phyloP scores from a whole-genome alignment of 768 basidiomycete species.

The Suillus sp. region DNA sequence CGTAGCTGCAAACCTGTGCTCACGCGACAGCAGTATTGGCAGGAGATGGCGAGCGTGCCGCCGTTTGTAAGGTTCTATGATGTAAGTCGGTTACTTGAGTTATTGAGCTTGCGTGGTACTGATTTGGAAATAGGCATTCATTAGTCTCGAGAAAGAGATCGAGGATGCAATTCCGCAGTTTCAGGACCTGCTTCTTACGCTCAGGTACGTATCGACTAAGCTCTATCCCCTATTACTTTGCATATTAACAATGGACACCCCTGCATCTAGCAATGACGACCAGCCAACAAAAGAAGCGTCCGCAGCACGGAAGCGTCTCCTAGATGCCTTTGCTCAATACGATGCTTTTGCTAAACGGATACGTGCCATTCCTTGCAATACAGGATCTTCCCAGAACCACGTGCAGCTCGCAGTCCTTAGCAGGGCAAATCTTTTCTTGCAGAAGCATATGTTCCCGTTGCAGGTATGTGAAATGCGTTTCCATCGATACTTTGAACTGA shows the following conservation, averaged over 20 bases:
- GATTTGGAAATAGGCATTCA: constrained; percentile 52
- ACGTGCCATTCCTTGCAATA: constrained; percentile 64
- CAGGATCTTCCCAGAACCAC: constrained; percentile 76
- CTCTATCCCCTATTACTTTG: constrained; percentile 14
- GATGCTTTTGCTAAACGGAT: constrained; percentile 89
- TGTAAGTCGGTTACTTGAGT: constrained; percentile 38
- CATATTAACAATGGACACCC: background rate
- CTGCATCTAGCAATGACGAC: constrained; percentile 38
- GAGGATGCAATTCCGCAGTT: constrained; percentile 85
- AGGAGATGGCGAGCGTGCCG: constrained; percentile 60
- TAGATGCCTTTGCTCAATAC: constrained; percentile 87
- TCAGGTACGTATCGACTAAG: constrained; percentile 49
- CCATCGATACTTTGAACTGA: background rate
- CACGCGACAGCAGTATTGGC: constrained; percentile 80
- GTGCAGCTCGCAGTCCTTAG: constrained; percentile 81
- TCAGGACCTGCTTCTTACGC: constrained; percentile 76
- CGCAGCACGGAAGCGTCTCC: constrained; percentile 72
- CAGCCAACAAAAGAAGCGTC: constrained; percentile 70
- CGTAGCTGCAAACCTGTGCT: constrained; percentile 78
- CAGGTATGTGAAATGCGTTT: constrained; percentile 22
- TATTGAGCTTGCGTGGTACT: constrained; percentile 4
- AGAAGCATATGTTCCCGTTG: constrained; percentile 81
- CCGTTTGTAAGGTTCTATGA: constrained; percentile 72
- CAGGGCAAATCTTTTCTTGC: constrained; percentile 78
- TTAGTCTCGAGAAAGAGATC: constrained; percentile 84